Percentiles rank a stretch among this genome's conserved stretches.
Conservation (phyloP, 2,329 filamentous ascomycete genomes). For the Dothistroma pini region DNA sequence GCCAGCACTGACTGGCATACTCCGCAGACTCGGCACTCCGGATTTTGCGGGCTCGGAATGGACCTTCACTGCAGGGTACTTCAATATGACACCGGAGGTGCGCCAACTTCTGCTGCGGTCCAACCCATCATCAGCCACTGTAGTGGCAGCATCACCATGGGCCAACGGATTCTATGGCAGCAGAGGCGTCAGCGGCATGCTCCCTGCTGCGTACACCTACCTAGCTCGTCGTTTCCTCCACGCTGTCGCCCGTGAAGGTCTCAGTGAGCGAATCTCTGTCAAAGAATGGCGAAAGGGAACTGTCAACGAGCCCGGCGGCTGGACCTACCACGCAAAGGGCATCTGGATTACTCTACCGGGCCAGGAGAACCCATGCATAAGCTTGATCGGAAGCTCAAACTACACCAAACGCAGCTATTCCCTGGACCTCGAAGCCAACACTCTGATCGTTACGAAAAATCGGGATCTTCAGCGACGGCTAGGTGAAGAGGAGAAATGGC, state of each 20-base stretch:
- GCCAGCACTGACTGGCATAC: constrained; percentile 70
- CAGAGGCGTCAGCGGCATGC: constrained; percentile 79
- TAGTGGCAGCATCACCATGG: constrained; percentile 87
- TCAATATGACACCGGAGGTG: constrained; percentile 87
- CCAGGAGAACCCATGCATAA: constrained; percentile 66
- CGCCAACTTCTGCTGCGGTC: constrained; percentile 75
- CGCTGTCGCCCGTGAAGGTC: constrained; percentile 52
- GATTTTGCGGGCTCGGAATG: constrained; percentile 69
- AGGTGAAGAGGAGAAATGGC: constrained; percentile 74
- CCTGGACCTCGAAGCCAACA: constrained; percentile 86
- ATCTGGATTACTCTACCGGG: constrained; percentile 76
- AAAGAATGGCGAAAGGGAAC: constrained; percentile 86
- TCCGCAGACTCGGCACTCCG: constrained; percentile 63
- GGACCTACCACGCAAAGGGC: constrained; percentile 98
- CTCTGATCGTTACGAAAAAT: constrained; percentile 78
- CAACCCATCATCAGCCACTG: constrained; percentile 65
- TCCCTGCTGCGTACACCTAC: constrained; percentile 88
- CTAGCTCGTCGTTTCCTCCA: constrained; percentile 78
- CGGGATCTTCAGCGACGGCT: constrained; percentile 66
- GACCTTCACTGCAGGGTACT: constrained; percentile 98
- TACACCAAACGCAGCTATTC: constrained; percentile 94
- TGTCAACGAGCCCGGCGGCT: constrained; percentile 75
- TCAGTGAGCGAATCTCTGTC: constrained; percentile 61
- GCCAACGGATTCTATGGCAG: constrained; percentile 95
- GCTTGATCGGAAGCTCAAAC: constrained; percentile 85